These are phyloP conservation scores for Lunularia cruciata DNA, from an alignment of 225 moss, liverwort and hornwort species.

Conservation along the genomic window DNA sequence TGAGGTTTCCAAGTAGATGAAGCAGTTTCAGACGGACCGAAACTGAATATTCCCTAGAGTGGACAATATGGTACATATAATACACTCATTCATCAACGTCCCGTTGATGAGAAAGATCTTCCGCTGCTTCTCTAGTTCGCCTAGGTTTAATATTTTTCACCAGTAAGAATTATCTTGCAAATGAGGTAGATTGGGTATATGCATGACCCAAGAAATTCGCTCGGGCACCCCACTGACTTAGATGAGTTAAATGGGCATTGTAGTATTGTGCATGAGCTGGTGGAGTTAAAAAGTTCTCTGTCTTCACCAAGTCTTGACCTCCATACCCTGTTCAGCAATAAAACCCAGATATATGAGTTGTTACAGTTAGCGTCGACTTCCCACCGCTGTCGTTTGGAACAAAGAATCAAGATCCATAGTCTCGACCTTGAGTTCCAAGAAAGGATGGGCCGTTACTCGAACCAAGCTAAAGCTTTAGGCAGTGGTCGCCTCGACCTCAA, in stretches of 20 bases:
- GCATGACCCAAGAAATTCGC: constrained; percentile 12
- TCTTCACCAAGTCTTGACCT: constrained; percentile 14
- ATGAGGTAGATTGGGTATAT: constrained; percentile 5
- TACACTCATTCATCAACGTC: constrained; percentile 17
- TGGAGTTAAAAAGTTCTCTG: constrained; percentile 2
- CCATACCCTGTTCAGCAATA: constrained; percentile 16
- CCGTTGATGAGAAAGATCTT: not conserved
- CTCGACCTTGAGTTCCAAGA: not conserved
- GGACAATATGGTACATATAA: constrained; percentile 10
- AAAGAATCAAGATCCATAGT: not conserved
- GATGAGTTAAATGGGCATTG: constrained; percentile 8
- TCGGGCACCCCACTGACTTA: constrained; percentile 15
- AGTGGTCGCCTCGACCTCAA: not conserved
- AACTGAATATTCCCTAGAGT: not conserved
- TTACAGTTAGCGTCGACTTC: not conserved
- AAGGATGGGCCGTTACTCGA: not conserved
- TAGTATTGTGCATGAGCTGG: constrained; percentile 19
- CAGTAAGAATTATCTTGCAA: constrained; percentile 8
- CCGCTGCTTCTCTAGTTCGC: not conserved
- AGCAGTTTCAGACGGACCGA: not conserved
- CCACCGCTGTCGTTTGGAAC: not conserved
- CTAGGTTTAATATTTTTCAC: not conserved
- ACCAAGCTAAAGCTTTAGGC: not conserved
- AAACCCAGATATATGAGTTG: constrained; percentile 14
- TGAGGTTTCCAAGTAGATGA: not conserved